Conservation (phyloP, 805 yeast species). For the Yamadazyma insecticola region DNA sequence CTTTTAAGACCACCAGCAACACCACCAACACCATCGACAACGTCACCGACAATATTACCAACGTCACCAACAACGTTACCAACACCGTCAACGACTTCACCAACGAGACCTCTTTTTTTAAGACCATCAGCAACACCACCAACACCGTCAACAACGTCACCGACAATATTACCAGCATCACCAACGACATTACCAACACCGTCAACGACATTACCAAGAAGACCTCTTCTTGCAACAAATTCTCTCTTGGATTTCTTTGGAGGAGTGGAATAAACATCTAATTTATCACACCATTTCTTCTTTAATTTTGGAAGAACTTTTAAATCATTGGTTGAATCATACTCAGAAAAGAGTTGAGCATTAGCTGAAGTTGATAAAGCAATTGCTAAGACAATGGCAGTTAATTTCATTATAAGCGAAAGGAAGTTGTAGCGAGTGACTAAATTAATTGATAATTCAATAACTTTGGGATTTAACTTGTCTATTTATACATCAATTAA, state of each 20-base stretch:
- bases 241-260: background rate
- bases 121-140: background rate
- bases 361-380: constrained; percentile 3
- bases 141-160: background rate
- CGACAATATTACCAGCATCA: too few relatives aligned
- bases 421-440: constrained; percentile 5
- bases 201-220: too few relatives aligned
- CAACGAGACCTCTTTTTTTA: too few relatives aligned
- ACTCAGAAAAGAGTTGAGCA: constrained; percentile 5
- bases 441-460: too few relatives aligned
- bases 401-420: too few relatives aligned
- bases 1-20: background rate
- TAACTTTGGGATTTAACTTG: too few relatives aligned
- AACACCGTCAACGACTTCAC: too few relatives aligned
- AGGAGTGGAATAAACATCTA: constrained; percentile 3
- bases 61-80: too few relatives aligned
- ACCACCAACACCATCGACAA: background rate
- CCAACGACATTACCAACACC: too few relatives aligned
- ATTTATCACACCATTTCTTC: constrained; percentile 4
- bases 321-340: background rate
- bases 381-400: too few relatives aligned
- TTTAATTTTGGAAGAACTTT: background rate
- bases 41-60: background rate
- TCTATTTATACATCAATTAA: too few relatives aligned
- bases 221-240: background rate